Conservation (phyloP, 192 early-diverging fungal species). For the Backusella parvicylindrica region DNA sequence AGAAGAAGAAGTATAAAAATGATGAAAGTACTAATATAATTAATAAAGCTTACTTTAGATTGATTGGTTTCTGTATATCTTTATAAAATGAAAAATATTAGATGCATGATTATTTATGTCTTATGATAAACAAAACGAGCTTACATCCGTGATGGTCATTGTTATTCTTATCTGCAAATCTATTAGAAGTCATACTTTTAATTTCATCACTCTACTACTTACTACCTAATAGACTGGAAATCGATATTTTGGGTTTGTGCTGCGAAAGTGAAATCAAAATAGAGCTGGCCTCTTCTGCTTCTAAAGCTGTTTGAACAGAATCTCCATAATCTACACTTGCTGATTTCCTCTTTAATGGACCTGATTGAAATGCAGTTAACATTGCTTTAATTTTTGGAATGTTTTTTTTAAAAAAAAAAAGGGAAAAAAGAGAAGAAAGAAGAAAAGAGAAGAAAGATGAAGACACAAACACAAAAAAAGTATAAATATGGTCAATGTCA, state of each 20-base stretch:
- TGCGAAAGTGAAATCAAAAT: constrained; percentile 19
- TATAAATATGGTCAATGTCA: constrained; percentile 1
- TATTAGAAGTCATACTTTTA: neutral
- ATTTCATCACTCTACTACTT: neutral
- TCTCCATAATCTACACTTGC: neutral
- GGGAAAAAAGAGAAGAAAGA: neutral
- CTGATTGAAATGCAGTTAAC: neutral
- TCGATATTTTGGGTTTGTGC: neutral
- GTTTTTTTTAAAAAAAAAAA: neutral
- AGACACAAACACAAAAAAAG: neutral
- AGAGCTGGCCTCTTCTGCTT: constrained; percentile 21
- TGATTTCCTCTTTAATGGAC: neutral
- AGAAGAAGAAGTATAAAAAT: neutral
- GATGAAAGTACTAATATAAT: neutral
- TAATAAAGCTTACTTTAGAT: neutral
- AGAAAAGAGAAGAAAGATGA: neutral
- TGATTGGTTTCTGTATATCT: neutral
- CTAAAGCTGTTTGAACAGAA: neutral
- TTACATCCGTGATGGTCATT: neutral
- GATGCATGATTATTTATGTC: neutral
- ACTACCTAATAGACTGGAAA: neutral
- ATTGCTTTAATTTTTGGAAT: neutral
- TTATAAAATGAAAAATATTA: neutral
- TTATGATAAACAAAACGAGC: neutral
- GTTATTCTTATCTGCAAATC: neutral